phyloP scores from a whole-genome alignment of 495 filamentous ascomycete genomes.

The Aspergillus sclerotioniger region DNA sequence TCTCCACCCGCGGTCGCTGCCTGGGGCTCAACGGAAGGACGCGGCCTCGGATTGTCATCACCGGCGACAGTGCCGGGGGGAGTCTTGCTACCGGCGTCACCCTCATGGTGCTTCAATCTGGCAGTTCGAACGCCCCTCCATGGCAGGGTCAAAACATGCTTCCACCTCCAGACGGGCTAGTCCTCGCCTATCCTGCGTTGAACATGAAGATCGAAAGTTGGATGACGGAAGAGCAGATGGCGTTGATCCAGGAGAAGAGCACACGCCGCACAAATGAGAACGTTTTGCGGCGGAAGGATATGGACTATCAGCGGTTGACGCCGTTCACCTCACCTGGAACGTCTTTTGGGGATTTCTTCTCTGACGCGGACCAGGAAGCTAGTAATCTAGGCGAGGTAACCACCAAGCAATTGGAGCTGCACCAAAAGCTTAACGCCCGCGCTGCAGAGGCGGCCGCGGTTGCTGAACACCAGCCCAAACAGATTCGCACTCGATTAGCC shows the following conservation, averaged over 20 bases:
- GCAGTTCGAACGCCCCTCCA: slow-evolving; percentile 51
- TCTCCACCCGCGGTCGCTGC: slow-evolving; percentile 73
- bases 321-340: slow-evolving; percentile 63
- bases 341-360: slow-evolving; percentile 51
- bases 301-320: slow-evolving; percentile 60
- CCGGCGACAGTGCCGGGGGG: slow-evolving; percentile 90
- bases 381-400: slow-evolving; percentile 27
- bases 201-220: slow-evolving; percentile 98
- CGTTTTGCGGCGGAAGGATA: slow-evolving; percentile 75
- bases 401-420: slow-evolving; percentile 27
- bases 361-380: slow-evolving; percentile 40
- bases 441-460: slow-evolving; percentile 33
- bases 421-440: slow-evolving; percentile 21
- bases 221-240: slow-evolving; percentile 99
- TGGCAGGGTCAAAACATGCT: slow-evolving; percentile 60
- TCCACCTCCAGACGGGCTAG: slow-evolving; percentile 74
- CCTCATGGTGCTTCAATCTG: slow-evolving; percentile 83
- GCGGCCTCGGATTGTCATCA: slow-evolving; percentile 72
- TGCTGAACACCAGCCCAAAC: slow-evolving; percentile 56
- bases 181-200: slow-evolving; percentile 84
- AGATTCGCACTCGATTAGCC: slow-evolving; percentile 82
- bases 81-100: slow-evolving; percentile 81
- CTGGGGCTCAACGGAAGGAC: slow-evolving; percentile 74
- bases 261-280: slow-evolving; percentile 72
- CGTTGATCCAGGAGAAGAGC: slow-evolving; percentile 80